A percentile compares a stretch with the other conserved stretches of the same genome.
phyloP scores from a whole-genome alignment of 257 asterid genomes.

The Knoxia roxburghii region DNA sequence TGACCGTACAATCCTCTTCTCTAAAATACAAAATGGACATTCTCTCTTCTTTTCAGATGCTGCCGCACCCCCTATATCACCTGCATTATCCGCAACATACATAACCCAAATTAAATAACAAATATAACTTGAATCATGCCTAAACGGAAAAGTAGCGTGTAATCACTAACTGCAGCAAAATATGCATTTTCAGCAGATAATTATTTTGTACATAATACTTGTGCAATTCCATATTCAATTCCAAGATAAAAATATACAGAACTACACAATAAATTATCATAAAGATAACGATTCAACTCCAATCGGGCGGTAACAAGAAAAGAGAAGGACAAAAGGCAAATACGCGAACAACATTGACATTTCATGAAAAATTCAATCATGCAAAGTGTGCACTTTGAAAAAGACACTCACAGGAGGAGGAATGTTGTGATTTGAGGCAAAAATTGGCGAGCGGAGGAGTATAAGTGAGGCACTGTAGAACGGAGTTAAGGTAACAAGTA shows the following conservation, averaged over 20 bases:
- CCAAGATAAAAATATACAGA: not conserved
- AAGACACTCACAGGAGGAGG: constrained; percentile 54
- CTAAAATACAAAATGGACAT: constrained; percentile 93
- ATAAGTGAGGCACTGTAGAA: constrained; percentile 96
- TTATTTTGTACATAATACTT: not conserved
- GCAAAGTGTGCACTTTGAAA: no score
- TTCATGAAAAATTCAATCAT: not conserved
- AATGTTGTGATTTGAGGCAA: constrained; percentile 83
- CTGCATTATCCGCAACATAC: constrained; percentile 25
- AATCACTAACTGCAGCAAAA: not conserved
- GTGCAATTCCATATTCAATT: not conserved
- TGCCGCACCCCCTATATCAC: constrained; percentile 61
- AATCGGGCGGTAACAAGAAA: no score
- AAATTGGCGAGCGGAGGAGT: constrained; percentile 94
- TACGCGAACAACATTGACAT: not conserved
- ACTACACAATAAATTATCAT: not conserved
- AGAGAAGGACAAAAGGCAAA: not conserved
- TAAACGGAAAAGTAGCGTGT: not conserved
- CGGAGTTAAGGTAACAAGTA: constrained; percentile 94
- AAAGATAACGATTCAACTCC: not conserved
- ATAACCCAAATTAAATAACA: not conserved
- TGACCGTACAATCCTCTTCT: constrained; percentile 75
- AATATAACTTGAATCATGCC: not conserved
- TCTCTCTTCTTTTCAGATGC: constrained; percentile 80
- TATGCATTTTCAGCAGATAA: not conserved